These are phyloP conservation scores for Suhomyces bolitotheri DNA, from an alignment of 1,139 yeast genomes.

Conservation along the genomic window DNA sequence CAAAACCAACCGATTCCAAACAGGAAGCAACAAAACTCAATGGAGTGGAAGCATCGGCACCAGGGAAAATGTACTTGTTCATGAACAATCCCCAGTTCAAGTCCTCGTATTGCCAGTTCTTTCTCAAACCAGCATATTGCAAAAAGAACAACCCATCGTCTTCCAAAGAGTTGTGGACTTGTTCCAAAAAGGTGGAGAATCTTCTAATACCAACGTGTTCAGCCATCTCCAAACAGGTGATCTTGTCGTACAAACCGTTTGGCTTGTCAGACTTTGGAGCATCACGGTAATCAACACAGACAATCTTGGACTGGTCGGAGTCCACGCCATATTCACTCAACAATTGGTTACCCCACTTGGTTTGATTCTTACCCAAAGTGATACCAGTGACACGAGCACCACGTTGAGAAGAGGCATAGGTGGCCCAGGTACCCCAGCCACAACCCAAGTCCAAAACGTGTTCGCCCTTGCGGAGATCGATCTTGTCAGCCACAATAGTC, in stretches of 20 bases:
- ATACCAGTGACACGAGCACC: conserved; percentile 90
- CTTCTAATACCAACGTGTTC: conserved; percentile 95
- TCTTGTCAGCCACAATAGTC: conserved; percentile 84
- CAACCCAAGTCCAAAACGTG: conserved; percentile 82
- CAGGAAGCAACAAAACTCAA: conserved; percentile 76
- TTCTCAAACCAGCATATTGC: conserved; percentile 90
- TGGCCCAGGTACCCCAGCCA: conserved; percentile 95
- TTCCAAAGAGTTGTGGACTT: conserved; percentile 82
- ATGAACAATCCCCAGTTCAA: conserved; percentile 91
- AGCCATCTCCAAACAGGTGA: conserved; percentile 92
- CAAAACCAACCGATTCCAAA: conserved; percentile 85
- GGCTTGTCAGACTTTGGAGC: conserved; percentile 66
- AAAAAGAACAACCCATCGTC: conserved; percentile 87
- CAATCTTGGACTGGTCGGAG: conserved; percentile 68
- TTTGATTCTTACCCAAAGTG: conserved; percentile 87
- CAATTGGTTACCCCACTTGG: conserved; percentile 81
- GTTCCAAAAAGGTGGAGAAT: conserved; percentile 70
- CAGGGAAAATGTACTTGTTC: conserved; percentile 97
- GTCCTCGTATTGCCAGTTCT: conserved; percentile 94
- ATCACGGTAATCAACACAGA: conserved; percentile 89
- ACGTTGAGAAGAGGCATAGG: conserved; percentile 77
- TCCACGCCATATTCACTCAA: conserved; percentile 68
- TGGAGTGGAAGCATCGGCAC: conserved; percentile 96
- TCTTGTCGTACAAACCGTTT: conserved; percentile 75
- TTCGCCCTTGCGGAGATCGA: conserved; percentile 72